Evolutionary conservation across 495 filamentous ascomycete species (phyloP).

Genomic region (Trichocladium antarcticum): DNA sequence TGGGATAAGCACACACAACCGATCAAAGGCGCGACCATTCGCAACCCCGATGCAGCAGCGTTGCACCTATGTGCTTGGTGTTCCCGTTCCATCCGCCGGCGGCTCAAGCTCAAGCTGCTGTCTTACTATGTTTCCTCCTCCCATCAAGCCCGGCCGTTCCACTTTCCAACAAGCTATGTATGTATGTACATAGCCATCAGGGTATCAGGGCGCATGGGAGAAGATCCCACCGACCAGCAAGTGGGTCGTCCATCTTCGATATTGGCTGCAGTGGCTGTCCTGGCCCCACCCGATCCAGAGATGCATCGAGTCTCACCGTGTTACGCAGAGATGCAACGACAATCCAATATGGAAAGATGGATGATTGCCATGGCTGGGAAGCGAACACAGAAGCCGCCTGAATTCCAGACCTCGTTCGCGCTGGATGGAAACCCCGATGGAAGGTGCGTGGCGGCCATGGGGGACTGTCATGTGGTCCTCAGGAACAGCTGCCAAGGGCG

Average conservation of each 20-base stretch:
- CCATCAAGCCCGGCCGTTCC: background rate
- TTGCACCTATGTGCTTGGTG: too few species aligned
- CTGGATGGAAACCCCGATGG: too few species aligned
- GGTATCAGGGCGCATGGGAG: background rate
- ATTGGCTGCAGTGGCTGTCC: too few species aligned
- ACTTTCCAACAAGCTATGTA: background rate
- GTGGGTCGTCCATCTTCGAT: background rate
- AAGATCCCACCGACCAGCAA: constrained; percentile 1
- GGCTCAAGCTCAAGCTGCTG: background rate
- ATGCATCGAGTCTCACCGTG: background rate
- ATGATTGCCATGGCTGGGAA: background rate
- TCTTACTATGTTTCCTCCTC: background rate
- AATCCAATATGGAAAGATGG: background rate
- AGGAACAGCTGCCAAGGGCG: constrained; percentile 8
- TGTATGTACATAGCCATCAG: background rate
- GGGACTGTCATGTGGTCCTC: constrained; percentile 12
- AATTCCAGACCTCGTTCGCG: too few species aligned
- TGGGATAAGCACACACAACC: too few species aligned
- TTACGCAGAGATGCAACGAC: background rate
- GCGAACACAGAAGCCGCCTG: background rate
- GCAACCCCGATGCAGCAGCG: too few species aligned
- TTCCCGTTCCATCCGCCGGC: constrained; percentile 4
- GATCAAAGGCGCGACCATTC: too few species aligned
- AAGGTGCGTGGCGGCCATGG: background rate
- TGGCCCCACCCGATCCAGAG: background rate